These are phyloP conservation scores for Saitozyma podzolica DNA, from an alignment of 768 basidiomycete species.

Conservation along the genomic window DNA sequence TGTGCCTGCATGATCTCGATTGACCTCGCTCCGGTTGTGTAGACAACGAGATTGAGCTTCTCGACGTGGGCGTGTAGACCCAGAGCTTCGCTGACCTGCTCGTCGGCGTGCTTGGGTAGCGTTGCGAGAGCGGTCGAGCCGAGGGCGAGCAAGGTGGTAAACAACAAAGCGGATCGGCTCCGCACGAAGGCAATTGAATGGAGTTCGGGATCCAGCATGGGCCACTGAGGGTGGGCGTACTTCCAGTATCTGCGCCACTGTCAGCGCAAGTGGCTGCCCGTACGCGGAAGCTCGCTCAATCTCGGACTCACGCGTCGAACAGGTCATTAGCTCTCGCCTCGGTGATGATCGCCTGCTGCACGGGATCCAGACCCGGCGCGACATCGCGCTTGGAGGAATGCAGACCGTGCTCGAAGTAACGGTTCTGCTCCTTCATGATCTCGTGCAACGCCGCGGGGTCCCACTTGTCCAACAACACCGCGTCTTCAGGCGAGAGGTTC, in stretches of 20 bases:
- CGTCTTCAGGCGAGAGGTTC: not conserved
- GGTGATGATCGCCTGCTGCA: not conserved
- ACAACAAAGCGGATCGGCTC: not conserved
- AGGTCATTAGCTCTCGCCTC: not conserved
- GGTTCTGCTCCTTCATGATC: slow-evolving; percentile 2
- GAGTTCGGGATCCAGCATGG: not conserved
- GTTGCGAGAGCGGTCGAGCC: not conserved
- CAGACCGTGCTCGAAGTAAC: not conserved
- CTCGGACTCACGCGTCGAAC: not conserved
- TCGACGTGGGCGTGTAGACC: slow-evolving; percentile 1
- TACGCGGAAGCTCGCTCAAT: not conserved
- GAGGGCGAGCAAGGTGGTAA: not conserved
- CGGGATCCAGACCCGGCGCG: not conserved
- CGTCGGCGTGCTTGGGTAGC: not conserved
- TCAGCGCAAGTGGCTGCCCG: too few relatives aligned
- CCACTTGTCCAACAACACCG: not conserved
- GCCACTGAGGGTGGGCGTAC: slow-evolving; percentile 3
- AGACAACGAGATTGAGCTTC: slow-evolving; percentile 2
- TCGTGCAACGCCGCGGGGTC: not conserved
- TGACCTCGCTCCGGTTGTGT: slow-evolving; percentile 1
- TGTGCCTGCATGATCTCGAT: slow-evolving; percentile 4
- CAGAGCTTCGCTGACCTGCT: not conserved
- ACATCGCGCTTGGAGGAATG: not conserved
- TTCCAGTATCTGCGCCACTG: not conserved
- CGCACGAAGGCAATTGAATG: not conserved